Base-by-base conservation (phyloP, 1,284 basidiomycete genomes). In the Microbotryum violaceum region DNA sequence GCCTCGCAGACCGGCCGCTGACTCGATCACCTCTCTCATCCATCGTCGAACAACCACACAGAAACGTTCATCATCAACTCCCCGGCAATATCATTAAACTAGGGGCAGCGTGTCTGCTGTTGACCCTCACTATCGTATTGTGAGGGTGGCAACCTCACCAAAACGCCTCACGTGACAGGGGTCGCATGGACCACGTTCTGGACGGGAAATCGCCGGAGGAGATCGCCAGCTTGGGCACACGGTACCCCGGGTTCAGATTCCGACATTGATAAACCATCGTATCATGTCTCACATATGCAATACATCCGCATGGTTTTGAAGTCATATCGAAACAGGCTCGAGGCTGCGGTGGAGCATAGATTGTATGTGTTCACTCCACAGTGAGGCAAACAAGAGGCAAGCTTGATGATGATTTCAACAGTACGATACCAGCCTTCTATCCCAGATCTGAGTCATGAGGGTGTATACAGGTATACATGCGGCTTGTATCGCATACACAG, bases 1-100 rank as follows among this genome's bases (percentile, higher is more conserved):
- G 37, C 37, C 37, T 42, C 37, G 37, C 37, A 18, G 5, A 12
- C 37, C 31, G 8, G 31, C 31, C 1, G 21, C 49, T 53, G 23
- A n/a, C n/a, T n/a, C n/a, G n/a, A 54, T 20, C 44, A 33, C 14
- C 21, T 12, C 4, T 9, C 16, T 48, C 37, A 21, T 51, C 16
- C 51, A 56, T 12, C 57, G 50, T 54, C 33, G 18, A n/a, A 20
- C 12, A 12, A 55, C 46, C 37, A 6, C 37, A 18, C 37, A 42
- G 37, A 20, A 51, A 57, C 44, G 49, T 14, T 0, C 63, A 60
- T 7, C 57, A 54, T 4, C 64, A 62, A 44, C 10, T 61, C 2
- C 58, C 50, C 4, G 68, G 68, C 6, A 71, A 71, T 57, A 44
- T 52, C 10, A 48, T 64, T 25, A 67, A 71, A 57, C 50, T 69